Evolutionary conservation across 2,329 filamentous ascomycete species (phyloP), one percentile per base, ranked within the genome.

Genomic region (Rhynchosporium agropyri): DNA sequence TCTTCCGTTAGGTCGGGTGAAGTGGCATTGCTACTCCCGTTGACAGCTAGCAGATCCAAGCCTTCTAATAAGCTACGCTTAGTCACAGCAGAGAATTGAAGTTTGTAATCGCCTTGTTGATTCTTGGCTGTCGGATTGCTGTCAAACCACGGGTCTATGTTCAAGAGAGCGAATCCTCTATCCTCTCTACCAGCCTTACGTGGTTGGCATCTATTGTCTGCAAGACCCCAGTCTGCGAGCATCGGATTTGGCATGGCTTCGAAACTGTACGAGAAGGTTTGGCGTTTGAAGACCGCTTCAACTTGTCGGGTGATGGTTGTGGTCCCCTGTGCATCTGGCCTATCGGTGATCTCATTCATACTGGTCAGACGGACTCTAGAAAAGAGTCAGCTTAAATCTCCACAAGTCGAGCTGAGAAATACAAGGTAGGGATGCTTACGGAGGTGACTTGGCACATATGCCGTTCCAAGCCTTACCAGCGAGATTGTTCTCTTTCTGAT

Each of bases 141-240:
- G 36, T 40, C 12, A 12, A 40, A 40, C 40, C 46, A 60, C 1
- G 58, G 58, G 29, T 60, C 58, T 45, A 31, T 28, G 36, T 60
- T 45, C 26, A 60, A 9, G 4, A 60, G n/a, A 10, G 58, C 58
- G 36, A 48, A 60, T 3, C 58, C 58, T 29, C 58, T 31, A 60
- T 60, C 58, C 45, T 60, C 58, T 53, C 51, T 60, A 5, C 26
- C 36, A 51, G 33, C 45, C 7, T 48, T 46, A 15, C 28, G 20
- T 9, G 58, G 58, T 33, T 60, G 58, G 36, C 58, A 60, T 31
- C 58, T 42, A 50, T 60, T 53, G 36, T 51, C 58, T 53, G 46
- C 58, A 8, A 60, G 38, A 26, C 58, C 58, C 15, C 40, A 33
- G n/a, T 60, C 58, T 5, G 58, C 58, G 15, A 36, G 58, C 36